Percentiles rank a stretch among this genome's conserved stretches.
phyloP scores from a whole-genome alignment of 2,329 filamentous ascomycete genomes.

The Exophiala lecanii-corni region DNA sequence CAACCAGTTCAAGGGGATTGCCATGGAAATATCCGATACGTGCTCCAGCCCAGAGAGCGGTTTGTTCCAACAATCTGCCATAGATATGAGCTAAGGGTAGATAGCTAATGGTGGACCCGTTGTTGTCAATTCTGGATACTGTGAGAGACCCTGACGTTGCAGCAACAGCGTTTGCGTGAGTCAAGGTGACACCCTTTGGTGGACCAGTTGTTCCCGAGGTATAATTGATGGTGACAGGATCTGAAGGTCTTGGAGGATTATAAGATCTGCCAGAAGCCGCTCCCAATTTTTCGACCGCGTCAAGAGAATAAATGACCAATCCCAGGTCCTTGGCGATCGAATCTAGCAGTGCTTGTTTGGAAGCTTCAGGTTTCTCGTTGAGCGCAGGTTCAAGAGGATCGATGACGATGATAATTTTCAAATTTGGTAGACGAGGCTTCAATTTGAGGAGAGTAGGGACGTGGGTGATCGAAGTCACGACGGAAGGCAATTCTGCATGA shows the following conservation, averaged over 20 bases:
- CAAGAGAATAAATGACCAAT: slow-evolving; percentile 72
- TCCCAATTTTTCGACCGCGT: slow-evolving; percentile 77
- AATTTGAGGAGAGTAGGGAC: slow-evolving; percentile 78
- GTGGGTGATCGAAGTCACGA: slow-evolving; percentile 75
- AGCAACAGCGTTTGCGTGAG: slow-evolving; percentile 74
- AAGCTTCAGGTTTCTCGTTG: slow-evolving; percentile 66
- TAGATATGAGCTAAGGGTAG: slow-evolving; percentile 93
- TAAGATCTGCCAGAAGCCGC: slow-evolving; percentile 63
- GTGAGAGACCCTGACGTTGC: slow-evolving; percentile 55
- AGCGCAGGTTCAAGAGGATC: slow-evolving; percentile 71
- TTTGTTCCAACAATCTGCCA: slow-evolving; percentile 77
- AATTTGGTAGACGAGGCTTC: slow-evolving; percentile 65
- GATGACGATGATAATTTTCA: slow-evolving; percentile 85
- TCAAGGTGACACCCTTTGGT: slow-evolving; percentile 65
- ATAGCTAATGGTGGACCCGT: slow-evolving; percentile 75
- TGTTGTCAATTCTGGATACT: slow-evolving; percentile 50
- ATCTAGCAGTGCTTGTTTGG: slow-evolving; percentile 74
- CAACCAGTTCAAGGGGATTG: slow-evolving; percentile 72
- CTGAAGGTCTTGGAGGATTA: slow-evolving; percentile 66
- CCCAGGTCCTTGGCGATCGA: slow-evolving; percentile 67
- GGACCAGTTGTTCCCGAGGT: slow-evolving; percentile 62
- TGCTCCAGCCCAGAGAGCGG: slow-evolving; percentile 65
- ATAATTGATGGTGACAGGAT: slow-evolving; percentile 72
- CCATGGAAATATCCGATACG: slow-evolving; percentile 91
- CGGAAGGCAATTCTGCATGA: slow-evolving; percentile 70